phyloP scores from a whole-genome alignment of 352 stramenopile species.

The Thraustochytrium striatum region DNA sequence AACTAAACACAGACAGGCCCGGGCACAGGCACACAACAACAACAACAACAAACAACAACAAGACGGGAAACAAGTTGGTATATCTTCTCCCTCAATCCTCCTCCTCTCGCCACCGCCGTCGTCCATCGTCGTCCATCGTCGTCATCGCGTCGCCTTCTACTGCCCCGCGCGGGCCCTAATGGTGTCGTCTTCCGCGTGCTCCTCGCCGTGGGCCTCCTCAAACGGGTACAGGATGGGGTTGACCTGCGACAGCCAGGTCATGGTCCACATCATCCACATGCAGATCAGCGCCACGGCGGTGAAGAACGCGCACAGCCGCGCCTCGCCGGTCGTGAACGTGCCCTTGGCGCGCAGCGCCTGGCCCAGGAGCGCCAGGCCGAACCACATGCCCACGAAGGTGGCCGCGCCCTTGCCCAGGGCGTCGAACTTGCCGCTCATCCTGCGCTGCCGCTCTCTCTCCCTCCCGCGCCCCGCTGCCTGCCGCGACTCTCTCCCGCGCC shows the following conservation, averaged over 20 bases:
- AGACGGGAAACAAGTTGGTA: too few relatives aligned
- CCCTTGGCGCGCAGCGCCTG: constrained; percentile 25
- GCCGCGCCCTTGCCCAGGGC: neutral
- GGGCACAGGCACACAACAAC: neutral
- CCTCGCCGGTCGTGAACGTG: constrained; percentile 11
- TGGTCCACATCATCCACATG: constrained; percentile 49
- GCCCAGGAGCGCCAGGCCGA: neutral
- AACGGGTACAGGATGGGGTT: constrained; percentile 16
- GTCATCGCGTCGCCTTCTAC: too few relatives aligned
- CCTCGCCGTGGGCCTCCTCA: too few relatives aligned
- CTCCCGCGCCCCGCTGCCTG: too few relatives aligned
- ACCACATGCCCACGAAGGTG: constrained; percentile 12
- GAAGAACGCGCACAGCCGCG: constrained; percentile 13
- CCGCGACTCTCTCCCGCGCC: too few relatives aligned
- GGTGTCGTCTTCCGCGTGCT: too few relatives aligned
- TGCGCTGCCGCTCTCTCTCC: neutral
- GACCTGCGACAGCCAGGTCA: constrained; percentile 37
- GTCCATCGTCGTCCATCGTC: too few relatives aligned
- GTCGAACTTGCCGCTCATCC: constrained; percentile 9
- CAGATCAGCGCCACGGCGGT: constrained; percentile 1
- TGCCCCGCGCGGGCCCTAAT: too few relatives aligned
- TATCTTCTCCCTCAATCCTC: too few relatives aligned
- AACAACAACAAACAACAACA: constrained; percentile 44
- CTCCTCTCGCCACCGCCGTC: too few relatives aligned
- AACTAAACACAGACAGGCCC: neutral